phyloP scores from a whole-genome alignment of 2,329 filamentous ascomycete genomes.

The Aspergillus vadensis region DNA sequence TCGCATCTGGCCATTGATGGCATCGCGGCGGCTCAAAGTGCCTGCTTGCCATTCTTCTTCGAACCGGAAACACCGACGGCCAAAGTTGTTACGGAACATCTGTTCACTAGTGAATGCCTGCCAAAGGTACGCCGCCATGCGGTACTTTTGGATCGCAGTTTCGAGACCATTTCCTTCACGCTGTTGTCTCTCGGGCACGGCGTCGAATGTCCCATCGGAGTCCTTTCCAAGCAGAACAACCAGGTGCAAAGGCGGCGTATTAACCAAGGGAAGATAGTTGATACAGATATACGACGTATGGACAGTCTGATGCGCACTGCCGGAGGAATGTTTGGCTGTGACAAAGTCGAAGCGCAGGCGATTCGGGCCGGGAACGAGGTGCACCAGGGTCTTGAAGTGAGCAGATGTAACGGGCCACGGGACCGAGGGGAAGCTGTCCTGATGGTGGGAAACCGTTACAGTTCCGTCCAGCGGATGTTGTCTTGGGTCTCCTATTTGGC shows the following conservation, averaged over 20 bases:
- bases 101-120: conserved; percentile 96
- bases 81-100: conserved; percentile 87
- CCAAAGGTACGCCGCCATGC: conserved; percentile 95
- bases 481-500: conserved; percentile 73
- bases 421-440: conserved; percentile 80
- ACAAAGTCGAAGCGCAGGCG: conserved; percentile 83
- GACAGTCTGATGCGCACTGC: conserved; percentile 61
- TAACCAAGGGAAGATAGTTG: conserved; percentile 80
- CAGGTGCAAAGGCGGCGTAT: conserved; percentile 81
- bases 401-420: conserved; percentile 87
- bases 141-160: conserved; percentile 81
- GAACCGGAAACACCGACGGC: conserved; percentile 81
- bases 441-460: conserved; percentile 75
- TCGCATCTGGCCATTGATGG: conserved; percentile 70
- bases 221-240: conserved; percentile 87
- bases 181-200: conserved; percentile 71
- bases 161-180: conserved; percentile 81
- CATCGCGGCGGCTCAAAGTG: conserved; percentile 74
- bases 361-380: conserved; percentile 90
- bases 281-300: conserved; percentile 80
- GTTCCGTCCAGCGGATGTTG: conserved; percentile 73
- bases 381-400: conserved; percentile 87
- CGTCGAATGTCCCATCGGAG: conserved; percentile 82
- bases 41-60: conserved; percentile 94
- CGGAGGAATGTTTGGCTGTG: conserved; percentile 74